These are phyloP conservation scores for Luzula sylvatica DNA, from an alignment of 176 grass and related monocot genomes.

Conservation along the genomic window DNA sequence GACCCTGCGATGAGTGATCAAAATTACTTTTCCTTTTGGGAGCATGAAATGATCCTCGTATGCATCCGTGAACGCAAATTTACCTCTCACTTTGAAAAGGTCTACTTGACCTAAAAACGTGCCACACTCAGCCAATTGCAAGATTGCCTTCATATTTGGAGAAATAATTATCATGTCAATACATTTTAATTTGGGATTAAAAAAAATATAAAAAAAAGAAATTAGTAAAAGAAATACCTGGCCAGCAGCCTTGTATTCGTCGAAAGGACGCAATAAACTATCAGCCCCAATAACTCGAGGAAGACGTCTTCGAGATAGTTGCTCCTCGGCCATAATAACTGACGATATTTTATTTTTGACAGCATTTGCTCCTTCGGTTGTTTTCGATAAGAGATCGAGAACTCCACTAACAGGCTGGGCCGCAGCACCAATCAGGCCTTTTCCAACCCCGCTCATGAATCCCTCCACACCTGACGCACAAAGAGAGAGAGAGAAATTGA, in stretches of 20 bases:
- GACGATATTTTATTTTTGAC: constrained; percentile 97
- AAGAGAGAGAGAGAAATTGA: background rate
- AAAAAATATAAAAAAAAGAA: constrained; percentile 19
- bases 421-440: constrained; percentile 93
- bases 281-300: constrained; percentile 83
- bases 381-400: constrained; percentile 93
- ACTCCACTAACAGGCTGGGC: constrained; percentile 97
- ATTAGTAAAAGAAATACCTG: constrained; percentile 60
- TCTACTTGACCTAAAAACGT: constrained; percentile 97
- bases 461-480: constrained; percentile 96
- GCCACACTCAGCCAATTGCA: constrained; percentile 89
- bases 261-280: constrained; percentile 79
- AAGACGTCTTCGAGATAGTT: constrained; percentile 58
- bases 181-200: too few relatives aligned
- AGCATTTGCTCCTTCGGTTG: constrained; percentile 98
- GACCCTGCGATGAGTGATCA: constrained; percentile 83
- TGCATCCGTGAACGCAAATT: constrained; percentile 96
- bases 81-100: constrained; percentile 91
- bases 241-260: constrained; percentile 80
- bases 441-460: constrained; percentile 91
- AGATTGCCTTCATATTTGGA: constrained; percentile 84
- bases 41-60: constrained; percentile 91
- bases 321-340: constrained; percentile 92
- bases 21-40: constrained; percentile 72
- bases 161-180: constrained; percentile 1